These are phyloP conservation scores for Ottelia alismoides DNA, from an alignment of 106 monocot species.

Conservation along the genomic window DNA sequence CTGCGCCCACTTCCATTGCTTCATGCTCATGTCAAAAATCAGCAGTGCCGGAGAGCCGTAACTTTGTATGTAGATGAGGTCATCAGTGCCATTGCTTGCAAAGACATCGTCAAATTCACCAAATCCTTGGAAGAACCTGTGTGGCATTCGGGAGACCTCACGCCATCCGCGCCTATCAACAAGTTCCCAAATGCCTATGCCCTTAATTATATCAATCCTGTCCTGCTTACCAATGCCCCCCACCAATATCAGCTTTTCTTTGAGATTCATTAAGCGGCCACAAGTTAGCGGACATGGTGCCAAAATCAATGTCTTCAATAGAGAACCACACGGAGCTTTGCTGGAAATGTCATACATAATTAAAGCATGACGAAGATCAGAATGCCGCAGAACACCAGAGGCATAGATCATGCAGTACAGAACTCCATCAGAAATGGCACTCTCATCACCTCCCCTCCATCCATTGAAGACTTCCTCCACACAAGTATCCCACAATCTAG, in stretches of 20 bases:
- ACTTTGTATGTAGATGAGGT: slow-evolving; percentile 64
- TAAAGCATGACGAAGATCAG: slow-evolving; percentile 46
- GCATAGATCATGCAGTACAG: slow-evolving; percentile 73
- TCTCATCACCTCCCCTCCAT: slow-evolving; percentile 91
- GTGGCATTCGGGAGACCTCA: slow-evolving; percentile 77
- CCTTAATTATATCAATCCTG: slow-evolving; percentile 74
- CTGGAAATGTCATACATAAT: slow-evolving; percentile 42
- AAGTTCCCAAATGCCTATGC: slow-evolving; percentile 88
- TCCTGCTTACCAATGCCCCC: slow-evolving; percentile 79
- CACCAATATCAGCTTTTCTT: slow-evolving; percentile 69
- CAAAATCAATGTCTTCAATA: slow-evolving; percentile 27
- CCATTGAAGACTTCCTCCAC: slow-evolving; percentile 45
- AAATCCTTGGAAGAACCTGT: slow-evolving; percentile 71
- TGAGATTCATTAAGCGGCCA: slow-evolving; percentile 76
- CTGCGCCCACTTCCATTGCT: slow-evolving; percentile 68
- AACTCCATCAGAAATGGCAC: slow-evolving; percentile 64
- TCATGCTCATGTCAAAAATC: slow-evolving; percentile 53
- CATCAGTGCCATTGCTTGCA: slow-evolving; percentile 62
- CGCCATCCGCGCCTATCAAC: slow-evolving; percentile 37
- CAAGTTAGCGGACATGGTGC: slow-evolving; percentile 74
- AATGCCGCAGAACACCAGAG: slow-evolving; percentile 33
- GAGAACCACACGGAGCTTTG: slow-evolving; percentile 13
- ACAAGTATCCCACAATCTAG: slow-evolving; percentile 31
- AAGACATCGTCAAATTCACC: slow-evolving; percentile 89
- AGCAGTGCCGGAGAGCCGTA: slow-evolving; percentile 60